Evolutionary conservation across 306 rosid species (phyloP).

Genomic region (Herpetospermum pedunculosum): DNA sequence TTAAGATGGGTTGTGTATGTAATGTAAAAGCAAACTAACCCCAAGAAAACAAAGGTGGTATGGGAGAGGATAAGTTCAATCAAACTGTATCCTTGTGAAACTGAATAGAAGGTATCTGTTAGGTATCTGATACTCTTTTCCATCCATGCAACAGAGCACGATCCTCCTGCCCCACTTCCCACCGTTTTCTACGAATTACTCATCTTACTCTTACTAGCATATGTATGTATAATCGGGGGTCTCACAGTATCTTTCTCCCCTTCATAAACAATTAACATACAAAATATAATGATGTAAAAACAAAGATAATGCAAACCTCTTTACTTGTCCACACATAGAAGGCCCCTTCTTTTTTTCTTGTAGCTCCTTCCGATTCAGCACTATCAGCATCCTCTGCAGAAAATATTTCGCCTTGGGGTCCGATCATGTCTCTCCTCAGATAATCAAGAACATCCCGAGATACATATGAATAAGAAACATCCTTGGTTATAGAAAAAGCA

Average conservation of each 20-base stretch:
- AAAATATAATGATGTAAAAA: background rate
- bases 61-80: background rate
- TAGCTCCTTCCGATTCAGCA: slow-evolving; percentile 69
- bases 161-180: no score
- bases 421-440: slow-evolving; percentile 87
- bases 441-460: slow-evolving; percentile 82
- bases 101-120: background rate
- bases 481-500: slow-evolving; percentile 68
- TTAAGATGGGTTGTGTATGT: background rate
- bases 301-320: slow-evolving; percentile 39
- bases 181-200: no score
- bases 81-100: background rate
- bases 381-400: slow-evolving; percentile 99
- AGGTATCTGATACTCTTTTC: no score
- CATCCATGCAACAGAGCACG: no score
- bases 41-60: background rate
- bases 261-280: background rate
- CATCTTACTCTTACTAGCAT: no score
- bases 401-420: slow-evolving; percentile 86
- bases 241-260: no score
- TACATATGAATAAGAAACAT: slow-evolving; percentile 47
- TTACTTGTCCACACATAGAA: slow-evolving; percentile 77
- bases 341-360: slow-evolving; percentile 80
- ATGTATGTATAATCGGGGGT: no score
- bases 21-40: background rate